Base-by-base conservation (phyloP, 768 basidiomycete species). In the Kwoniella europaea region DNA sequence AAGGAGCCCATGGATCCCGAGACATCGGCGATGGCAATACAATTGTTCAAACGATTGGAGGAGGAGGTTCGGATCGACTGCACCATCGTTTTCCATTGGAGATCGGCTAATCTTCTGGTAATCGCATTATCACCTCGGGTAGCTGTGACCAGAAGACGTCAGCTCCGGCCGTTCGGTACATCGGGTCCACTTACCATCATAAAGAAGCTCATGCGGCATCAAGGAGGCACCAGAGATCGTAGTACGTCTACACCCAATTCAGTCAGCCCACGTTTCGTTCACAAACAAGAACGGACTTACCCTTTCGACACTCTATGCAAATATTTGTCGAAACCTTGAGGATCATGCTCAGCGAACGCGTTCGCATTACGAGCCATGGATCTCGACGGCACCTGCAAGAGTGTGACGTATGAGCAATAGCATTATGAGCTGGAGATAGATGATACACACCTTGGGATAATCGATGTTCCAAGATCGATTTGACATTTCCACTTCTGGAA, bases 21-120 rank as follows among this genome's bases (percentile, higher is more conserved):
- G 18, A 91, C 90, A 76, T 92, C 91, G 80, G 90, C 91, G 29
- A 91, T 75, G 0, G 91, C 91, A 27, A 92, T 77, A 10, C 87
- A 86, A 71, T 89, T 90, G 1, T 89, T 87, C 50, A 92, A 74
- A n/a, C 82, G 79, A 1, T 90, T 89, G 0, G 86, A 83, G 41
- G 88, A 87, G n/a, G 85, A 85, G 4, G 42, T 68, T 10, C 27
- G 20, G n/a, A 91, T 82, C 5, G 85, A 85, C 18, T 85, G 82
- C 43, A 91, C 82, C 55, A 91, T 84, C 0, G 88, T 84, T 66
- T 86, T 86, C 91, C 91, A 92, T 82, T 92, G 91, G 0, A 86
- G 88, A 71, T 91, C 87, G 6, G 88, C 76, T 27, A 90, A 88
- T 35, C 86, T 84, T 18, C 82, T 43, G 71, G 86, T 79, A 18